Evolutionary conservation across 1,284 basidiomycete species (phyloP), one percentile per base, ranked within the genome.

Genomic region (Tilletia setariae): DNA sequence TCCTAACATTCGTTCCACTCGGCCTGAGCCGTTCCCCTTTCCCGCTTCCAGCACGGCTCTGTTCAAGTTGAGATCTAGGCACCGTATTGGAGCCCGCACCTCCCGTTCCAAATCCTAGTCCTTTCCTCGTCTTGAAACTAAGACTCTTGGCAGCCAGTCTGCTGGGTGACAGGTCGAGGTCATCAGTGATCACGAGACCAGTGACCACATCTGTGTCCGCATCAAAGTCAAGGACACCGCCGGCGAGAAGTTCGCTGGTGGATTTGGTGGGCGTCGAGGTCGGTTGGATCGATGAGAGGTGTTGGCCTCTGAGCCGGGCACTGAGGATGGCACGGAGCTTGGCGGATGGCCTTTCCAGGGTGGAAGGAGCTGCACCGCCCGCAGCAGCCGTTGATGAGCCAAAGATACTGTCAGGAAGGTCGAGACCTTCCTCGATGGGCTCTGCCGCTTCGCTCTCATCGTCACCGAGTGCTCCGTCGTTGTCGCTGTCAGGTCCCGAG

Each of bases 161-260:
- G 64, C 74, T 74, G 1, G 76, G 68, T 19, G 76, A 77, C 9
- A 78, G 67, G 51, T 78, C 77, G 42, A 77, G 65, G 56, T 78
- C 76, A 61, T 78, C 77, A 3, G 76, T 75, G 64, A 78, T 78
- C 43, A 78, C 64, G 16, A 78, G 67, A 6, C 77, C 77, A 6
- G 69, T 71, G 19, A 74, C 72, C 35, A 78, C 68, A 53, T 75
- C 74, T 1, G 69, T 64, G 30, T 78, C 76, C 6, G 68, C 59
- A 51, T 73, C 56, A 30, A 61, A 61, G 15, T 61, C 56, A 9
- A 61, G 56, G 8, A 30, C 56, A 40, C 56, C 56, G 30, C 30
- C 56, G 19, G 56, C 56, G 7, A 61, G 32, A n/a, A 25, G 28
- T 16, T 61, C 73, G 3, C 64, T 51, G 11, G 49, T 42, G 1